phyloP scores from a whole-genome alignment of 257 asterid species.

The Solanum rostratum region DNA sequence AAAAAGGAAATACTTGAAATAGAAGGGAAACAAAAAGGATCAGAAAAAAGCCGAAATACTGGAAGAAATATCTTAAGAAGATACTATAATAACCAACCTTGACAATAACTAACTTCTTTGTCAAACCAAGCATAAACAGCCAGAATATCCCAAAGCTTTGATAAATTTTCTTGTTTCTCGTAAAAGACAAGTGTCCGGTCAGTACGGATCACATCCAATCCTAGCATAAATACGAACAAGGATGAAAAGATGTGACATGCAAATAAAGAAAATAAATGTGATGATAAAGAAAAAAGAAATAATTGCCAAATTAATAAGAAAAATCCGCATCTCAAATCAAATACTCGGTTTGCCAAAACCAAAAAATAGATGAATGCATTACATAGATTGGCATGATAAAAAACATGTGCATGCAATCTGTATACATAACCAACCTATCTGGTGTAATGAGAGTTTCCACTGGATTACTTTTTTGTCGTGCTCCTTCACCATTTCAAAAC shows the following conservation, averaged over 20 bases:
- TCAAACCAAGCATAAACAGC: conserved; percentile 88
- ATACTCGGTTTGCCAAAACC: background rate
- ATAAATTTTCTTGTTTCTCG: conserved; percentile 67
- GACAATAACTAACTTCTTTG: conserved; percentile 80
- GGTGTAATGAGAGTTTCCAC: conserved; percentile 87
- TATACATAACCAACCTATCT: conserved; percentile 60
- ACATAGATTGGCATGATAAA: background rate
- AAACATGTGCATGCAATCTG: background rate
- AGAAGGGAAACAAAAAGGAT: background rate
- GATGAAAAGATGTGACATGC: background rate
- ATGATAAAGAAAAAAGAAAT: background rate
- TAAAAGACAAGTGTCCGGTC: conserved; percentile 72
- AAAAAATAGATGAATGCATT: background rate
- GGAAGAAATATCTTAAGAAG: background rate
- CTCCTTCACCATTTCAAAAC: conserved; percentile 15
- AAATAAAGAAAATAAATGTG: background rate
- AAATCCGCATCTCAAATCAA: background rate
- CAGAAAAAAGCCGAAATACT: background rate
- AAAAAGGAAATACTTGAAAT: background rate
- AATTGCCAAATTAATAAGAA: background rate
- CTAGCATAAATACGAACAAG: conserved; percentile 21
- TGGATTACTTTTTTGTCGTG: conserved; percentile 65
- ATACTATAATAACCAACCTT: conserved; percentile 40
- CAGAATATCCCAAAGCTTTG: conserved; percentile 91
- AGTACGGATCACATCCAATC: conserved; percentile 87